phyloP scores from a whole-genome alignment of 73 alveolate genomes.

The Stentor coeruleus region DNA sequence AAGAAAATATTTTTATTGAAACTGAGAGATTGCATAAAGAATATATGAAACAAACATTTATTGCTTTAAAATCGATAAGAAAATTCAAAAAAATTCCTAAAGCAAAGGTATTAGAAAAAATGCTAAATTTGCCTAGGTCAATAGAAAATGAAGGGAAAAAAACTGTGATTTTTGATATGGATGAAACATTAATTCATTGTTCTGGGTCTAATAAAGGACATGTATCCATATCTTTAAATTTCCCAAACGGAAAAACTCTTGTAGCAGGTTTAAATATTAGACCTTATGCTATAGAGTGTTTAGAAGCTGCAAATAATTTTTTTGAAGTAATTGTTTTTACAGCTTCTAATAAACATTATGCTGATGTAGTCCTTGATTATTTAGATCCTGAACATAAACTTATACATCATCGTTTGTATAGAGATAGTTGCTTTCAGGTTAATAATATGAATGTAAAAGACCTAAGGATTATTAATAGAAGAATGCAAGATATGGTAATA shows the following conservation, averaged over 20 bases:
- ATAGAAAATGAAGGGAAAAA: neutral
- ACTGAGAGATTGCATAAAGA: neutral
- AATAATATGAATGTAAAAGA: conserved; percentile 30
- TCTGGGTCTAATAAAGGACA: too few relatives aligned
- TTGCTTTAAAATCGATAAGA: neutral
- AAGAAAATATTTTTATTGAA: too few relatives aligned
- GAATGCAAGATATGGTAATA: conserved; percentile 31
- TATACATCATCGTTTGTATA: conserved; percentile 56
- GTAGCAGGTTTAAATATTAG: conserved; percentile 41
- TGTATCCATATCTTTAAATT: too few relatives aligned
- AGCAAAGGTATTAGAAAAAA: neutral
- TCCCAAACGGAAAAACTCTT: too few relatives aligned
- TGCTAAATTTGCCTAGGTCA: neutral
- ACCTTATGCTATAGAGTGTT: conserved; percentile 69
- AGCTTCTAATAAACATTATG: conserved; percentile 81
- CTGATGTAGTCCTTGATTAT: conserved; percentile 66
- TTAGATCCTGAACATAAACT: conserved; percentile 41
- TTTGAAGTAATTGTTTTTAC: conserved; percentile 85
- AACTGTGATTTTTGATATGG: too few relatives aligned
- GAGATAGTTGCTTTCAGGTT: conserved; percentile 60
- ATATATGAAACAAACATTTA: neutral
- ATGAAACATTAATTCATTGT: too few relatives aligned
- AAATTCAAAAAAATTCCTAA: neutral
- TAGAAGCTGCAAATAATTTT: conserved; percentile 56
- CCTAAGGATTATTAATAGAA: conserved; percentile 31